Evolutionary conservation across 2,329 filamentous ascomycete genomes (phyloP), one percentile per base, ranked within the genome.

Genomic region (Pochonia chlamydosporia): DNA sequence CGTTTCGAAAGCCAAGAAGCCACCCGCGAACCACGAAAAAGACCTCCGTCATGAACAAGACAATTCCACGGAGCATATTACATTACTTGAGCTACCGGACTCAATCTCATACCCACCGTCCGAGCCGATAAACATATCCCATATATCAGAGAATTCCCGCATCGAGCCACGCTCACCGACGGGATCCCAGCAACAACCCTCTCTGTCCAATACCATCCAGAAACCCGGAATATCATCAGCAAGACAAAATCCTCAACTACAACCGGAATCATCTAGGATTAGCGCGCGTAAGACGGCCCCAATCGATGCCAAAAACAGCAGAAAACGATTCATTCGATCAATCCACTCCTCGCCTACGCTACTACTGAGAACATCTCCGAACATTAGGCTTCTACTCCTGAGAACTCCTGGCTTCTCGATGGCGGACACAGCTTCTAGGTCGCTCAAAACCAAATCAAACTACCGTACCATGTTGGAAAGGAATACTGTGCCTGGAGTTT

Each of bases 381-480:
- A 82, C 63, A 96, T 99, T 64, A 95, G 96, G 63, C 92, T 93
- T 9, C 67, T 96, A 21, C 76, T 96, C 40, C 89, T 90, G 16
- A 84, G 69, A 23, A 65, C 66, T 1, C 60, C 71, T 4, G 75
- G 75, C 3, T 67, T 75, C 48, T 72, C 77, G 2, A 73, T 72
- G 4, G 80, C 83, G 54, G 78, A 82, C 55, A 75, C 79, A 2
- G 76, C 81, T 0, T 84, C 80, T 14, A 77, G 89, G 24, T 78
- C 97, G 39, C 76, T 99, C 24, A 88, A 91, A 28, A 89, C 88
- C 14, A 97, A 97, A 64, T 97, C 92, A 2, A 99, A 99, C 61
- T 99, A 99, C 60, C 92, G 97, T 60, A 95, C 96, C 58, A 93
- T 99, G 31, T 71, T 99, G 10, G 93, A 97, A 63, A 93, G 93